Evolutionary conservation across 2,329 filamentous ascomycete species (phyloP), one percentile per base, ranked within the genome.

Genomic region (Macrophomina pseudophaseolina): DNA sequence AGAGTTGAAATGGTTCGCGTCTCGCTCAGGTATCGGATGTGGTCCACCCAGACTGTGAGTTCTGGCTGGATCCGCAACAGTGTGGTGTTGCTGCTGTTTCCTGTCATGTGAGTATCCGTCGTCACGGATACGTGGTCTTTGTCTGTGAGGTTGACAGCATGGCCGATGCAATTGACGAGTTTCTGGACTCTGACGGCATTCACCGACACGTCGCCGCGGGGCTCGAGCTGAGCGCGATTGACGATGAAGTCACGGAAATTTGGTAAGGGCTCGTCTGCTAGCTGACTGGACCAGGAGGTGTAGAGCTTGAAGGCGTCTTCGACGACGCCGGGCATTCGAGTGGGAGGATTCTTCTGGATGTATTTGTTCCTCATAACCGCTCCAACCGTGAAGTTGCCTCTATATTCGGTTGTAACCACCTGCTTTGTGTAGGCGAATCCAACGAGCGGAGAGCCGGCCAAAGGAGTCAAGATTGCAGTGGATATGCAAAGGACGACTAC

Each of bases 31-130:
- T 63, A 64, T 35, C 9, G 28, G 38, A 63, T 46, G n/a, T 53
- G 16, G 35, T 67, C 56, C 7, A 64, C 56, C 65, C 65, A 67
- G 12, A 67, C 44, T 8, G 58, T 62, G 30, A 67, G 58, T n/a
- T 46, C 60, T 3, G 65, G 59, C 40, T 67, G 48, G 7, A 46
- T 35, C 40, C 65, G 53, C 14, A 67, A 14, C 2, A n/a, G 35
- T 11, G 62, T 33, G 9, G 46, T 64, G 11, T 46, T 67, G 48
- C n/a, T 32, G 4, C 18, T 58, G 5, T 49, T 46, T 18, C 9
- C 48, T 14, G 23, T 40, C 49, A 64, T 67, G 9, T 54, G 51
- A 11, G 58, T 64, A 5, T 18, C 35, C 5, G 60, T n/a, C 3
- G 5, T 23, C 4, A 64, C n/a, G 14, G 49, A 49, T 23, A 38